These are phyloP conservation scores for Sporisorium exsertum DNA, from an alignment of 1,284 basidiomycete species.

Conservation along the genomic window DNA sequence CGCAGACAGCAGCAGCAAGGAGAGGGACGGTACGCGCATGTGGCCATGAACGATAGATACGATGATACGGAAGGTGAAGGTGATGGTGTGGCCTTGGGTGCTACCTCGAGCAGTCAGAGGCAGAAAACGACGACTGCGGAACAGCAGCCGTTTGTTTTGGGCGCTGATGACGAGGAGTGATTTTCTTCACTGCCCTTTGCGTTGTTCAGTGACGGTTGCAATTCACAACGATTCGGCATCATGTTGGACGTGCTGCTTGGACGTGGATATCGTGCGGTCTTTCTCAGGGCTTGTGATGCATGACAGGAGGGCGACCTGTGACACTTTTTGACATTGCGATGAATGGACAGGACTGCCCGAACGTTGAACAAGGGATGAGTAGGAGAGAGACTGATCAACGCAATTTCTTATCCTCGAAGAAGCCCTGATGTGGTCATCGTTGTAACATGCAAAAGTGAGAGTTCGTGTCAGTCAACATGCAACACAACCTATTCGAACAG, in stretches of 20 bases:
- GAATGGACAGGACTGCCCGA: neutral
- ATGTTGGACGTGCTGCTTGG: too few species aligned
- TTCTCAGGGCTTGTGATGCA: too few species aligned
- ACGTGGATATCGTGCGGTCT: too few species aligned
- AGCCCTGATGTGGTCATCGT: constrained; percentile 38
- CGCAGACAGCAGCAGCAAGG: neutral
- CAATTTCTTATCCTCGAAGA: constrained; percentile 68
- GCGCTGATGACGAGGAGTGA: constrained; percentile 34
- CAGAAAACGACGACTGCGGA: constrained; percentile 13
- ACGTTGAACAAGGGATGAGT: neutral
- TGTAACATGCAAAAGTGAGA: neutral
- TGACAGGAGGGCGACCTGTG: too few species aligned
- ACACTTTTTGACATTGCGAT: neutral
- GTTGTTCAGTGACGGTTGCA: too few species aligned
- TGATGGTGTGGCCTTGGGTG: neutral
- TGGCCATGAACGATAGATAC: constrained; percentile 14
- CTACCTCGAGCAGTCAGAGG: constrained; percentile 6
- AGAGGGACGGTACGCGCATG: constrained; percentile 19
- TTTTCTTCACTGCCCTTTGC: too few species aligned
- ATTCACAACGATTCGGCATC: too few species aligned
- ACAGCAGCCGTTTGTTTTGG: constrained; percentile 49
- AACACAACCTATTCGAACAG: too few species aligned
- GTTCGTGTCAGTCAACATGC: neutral
- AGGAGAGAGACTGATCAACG: constrained; percentile 49
- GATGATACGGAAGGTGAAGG: neutral